These are phyloP conservation scores for Lolium perenne DNA, from an alignment of 176 grass and related monocot genomes.

Conservation along the genomic window DNA sequence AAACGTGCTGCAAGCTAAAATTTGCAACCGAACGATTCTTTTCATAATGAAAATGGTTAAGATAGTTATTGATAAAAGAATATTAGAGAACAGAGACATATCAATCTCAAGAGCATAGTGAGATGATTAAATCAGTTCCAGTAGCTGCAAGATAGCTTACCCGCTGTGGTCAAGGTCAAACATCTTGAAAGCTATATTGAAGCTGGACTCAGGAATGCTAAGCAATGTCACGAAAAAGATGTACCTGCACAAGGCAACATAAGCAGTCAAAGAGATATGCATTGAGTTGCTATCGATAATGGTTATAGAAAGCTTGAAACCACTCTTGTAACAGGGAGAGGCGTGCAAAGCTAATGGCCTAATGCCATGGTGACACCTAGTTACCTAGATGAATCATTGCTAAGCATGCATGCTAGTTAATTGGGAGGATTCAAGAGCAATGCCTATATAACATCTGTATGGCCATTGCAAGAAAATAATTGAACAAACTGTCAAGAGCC, in stretches of 20 bases:
- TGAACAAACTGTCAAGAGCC: neutral
- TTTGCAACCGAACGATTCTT: slow-evolving; percentile 24
- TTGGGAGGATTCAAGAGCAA: neutral
- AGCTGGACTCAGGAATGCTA: slow-evolving; percentile 94
- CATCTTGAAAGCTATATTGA: slow-evolving; percentile 98
- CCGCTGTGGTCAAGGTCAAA: slow-evolving; percentile 94
- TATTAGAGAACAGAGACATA: slow-evolving; percentile 15
- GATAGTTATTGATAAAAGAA: slow-evolving; percentile 6
- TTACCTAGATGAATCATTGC: neutral
- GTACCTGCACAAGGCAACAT: slow-evolving; percentile 62
- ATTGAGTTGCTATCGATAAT: neutral
- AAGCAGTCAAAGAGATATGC: slow-evolving; percentile 24
- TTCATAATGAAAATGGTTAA: slow-evolving; percentile 24
- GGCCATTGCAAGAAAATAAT: neutral
- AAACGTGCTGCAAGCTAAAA: slow-evolving; percentile 3
- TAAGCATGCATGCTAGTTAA: slow-evolving; percentile 2
- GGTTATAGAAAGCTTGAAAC: neutral
- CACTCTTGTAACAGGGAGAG: neutral
- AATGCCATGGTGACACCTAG: slow-evolving; percentile 14
- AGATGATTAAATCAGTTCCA: neutral
- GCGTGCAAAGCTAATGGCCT: neutral
- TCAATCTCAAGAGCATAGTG: neutral
- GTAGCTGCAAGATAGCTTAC: slow-evolving; percentile 48
- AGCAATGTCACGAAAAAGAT: slow-evolving; percentile 98
- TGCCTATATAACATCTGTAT: neutral